These are phyloP conservation scores for Alternaria longipes DNA, from an alignment of 2,329 filamentous ascomycete genomes.

Conservation along the genomic window DNA sequence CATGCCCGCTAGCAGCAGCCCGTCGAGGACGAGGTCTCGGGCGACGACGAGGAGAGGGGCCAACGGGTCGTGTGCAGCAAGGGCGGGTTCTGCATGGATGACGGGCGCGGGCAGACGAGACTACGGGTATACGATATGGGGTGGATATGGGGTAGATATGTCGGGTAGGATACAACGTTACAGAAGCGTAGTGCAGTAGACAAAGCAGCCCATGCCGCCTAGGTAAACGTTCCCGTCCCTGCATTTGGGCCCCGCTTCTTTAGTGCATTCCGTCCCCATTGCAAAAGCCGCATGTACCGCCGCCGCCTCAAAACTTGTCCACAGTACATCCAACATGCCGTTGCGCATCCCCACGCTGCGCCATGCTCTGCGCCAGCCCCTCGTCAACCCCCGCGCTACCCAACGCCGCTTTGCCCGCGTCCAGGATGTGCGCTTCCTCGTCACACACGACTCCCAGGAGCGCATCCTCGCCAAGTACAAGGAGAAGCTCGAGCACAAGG, in stretches of 20 bases:
- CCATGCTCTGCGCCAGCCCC: slow-evolving; percentile 43
- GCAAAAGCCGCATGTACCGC: neutral
- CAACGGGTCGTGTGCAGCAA: neutral
- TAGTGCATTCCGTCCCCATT: neutral
- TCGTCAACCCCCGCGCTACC: slow-evolving; percentile 36
- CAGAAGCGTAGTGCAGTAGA: neutral
- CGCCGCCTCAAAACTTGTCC: neutral
- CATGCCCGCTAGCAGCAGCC: slow-evolving; percentile 65
- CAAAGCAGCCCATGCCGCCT: neutral
- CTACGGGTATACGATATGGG: neutral
- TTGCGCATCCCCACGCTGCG: slow-evolving; percentile 43
- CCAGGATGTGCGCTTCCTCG: slow-evolving; percentile 89
- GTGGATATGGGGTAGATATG: neutral
- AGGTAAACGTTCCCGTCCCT: neutral
- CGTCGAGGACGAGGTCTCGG: neutral
- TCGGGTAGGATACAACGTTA: neutral
- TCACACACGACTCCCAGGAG: slow-evolving; percentile 75
- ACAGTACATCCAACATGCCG: slow-evolving; percentile 18
- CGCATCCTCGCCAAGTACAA: slow-evolving; percentile 84
- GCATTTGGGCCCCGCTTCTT: neutral
- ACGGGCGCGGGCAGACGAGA: neutral
- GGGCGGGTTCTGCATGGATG: neutral
- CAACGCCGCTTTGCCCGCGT: slow-evolving; percentile 92
- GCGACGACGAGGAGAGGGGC: neutral
- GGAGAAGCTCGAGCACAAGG: slow-evolving; percentile 84